Conservation (phyloP, 2,329 filamentous ascomycete genomes). For the Aspergillus sp. region DNA sequence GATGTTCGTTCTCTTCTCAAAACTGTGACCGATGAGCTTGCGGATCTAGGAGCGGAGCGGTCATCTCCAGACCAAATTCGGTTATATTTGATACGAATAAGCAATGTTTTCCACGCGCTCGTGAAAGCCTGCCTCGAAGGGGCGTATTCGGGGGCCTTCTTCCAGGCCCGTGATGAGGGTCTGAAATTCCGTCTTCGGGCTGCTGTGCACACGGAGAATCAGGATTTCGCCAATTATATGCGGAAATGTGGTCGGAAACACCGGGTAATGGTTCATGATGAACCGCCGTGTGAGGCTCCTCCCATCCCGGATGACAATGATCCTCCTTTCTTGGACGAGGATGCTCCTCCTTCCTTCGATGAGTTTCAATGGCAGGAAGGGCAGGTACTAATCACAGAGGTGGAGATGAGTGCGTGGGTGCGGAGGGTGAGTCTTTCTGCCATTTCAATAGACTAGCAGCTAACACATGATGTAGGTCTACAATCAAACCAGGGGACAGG, state of each 20-base stretch:
- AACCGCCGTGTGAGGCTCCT: too few species aligned
- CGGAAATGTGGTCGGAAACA: slow-evolving; percentile 16
- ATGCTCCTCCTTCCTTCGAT: too few species aligned
- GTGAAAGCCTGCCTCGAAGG: slow-evolving; percentile 21
- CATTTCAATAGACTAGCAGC: neutral
- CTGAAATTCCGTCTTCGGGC: slow-evolving; percentile 16
- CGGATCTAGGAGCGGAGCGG: slow-evolving; percentile 15
- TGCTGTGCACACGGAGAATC: slow-evolving; percentile 18
- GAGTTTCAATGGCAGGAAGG: neutral
- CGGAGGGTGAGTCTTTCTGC: neutral
- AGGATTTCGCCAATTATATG: slow-evolving; percentile 19
- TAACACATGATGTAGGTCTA: slow-evolving; percentile 21
- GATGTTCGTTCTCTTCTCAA: slow-evolving; percentile 16
- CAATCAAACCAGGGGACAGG: slow-evolving; percentile 21
- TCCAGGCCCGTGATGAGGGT: slow-evolving; percentile 4
- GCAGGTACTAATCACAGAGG: neutral
- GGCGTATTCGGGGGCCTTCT: slow-evolving; percentile 18
- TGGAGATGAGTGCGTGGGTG: neutral
- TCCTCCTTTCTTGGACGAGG: too few species aligned
- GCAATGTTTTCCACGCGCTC: slow-evolving; percentile 18
- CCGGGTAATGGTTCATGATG: slow-evolving; percentile 7
- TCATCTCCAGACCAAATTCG: slow-evolving; percentile 15
- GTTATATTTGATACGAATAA: slow-evolving; percentile 19
- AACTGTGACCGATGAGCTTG: slow-evolving; percentile 9
- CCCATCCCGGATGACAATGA: too few species aligned